These are phyloP conservation scores for Tylopilus cervinicoccineus DNA, from an alignment of 768 basidiomycete genomes.

Conservation along the genomic window DNA sequence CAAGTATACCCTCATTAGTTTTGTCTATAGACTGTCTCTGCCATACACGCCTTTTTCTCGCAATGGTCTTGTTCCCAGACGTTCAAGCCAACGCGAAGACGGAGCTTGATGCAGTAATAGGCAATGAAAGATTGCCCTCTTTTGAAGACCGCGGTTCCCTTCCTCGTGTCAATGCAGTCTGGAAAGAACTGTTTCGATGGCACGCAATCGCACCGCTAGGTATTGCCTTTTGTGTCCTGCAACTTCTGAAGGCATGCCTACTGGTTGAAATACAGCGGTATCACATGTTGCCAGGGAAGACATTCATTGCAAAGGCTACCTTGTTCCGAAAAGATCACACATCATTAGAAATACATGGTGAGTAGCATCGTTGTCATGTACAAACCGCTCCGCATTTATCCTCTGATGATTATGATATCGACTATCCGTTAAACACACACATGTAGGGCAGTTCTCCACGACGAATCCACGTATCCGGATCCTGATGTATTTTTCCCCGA, in stretches of 20 bases:
- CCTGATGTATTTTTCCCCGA: constrained; percentile 34
- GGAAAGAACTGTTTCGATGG: constrained; percentile 27
- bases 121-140: constrained; percentile 18
- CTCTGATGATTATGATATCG: not conserved
- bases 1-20: constrained; percentile 23
- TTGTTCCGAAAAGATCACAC: constrained; percentile 24
- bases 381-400: too few relatives aligned
- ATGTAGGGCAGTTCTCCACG: constrained; percentile 53
- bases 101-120: constrained; percentile 24
- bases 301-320: constrained; percentile 8
- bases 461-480: constrained; percentile 37
- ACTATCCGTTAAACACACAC: not conserved
- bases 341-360: constrained; percentile 23
- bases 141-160: constrained; percentile 20
- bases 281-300: constrained; percentile 21
- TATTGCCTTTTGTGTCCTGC: constrained; percentile 20
- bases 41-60: constrained; percentile 22
- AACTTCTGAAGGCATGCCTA: not conserved
- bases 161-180: constrained; percentile 24
- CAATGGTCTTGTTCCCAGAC: constrained; percentile 22
- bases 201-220: constrained; percentile 14
- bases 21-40: constrained; percentile 11
- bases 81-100: constrained; percentile 22
- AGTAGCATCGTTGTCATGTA: constrained; percentile 9
- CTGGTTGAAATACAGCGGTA: constrained; percentile 1